Evolutionary conservation across 495 filamentous ascomycete genomes (phyloP).

Genomic region (Tuber umbilicatum): DNA sequence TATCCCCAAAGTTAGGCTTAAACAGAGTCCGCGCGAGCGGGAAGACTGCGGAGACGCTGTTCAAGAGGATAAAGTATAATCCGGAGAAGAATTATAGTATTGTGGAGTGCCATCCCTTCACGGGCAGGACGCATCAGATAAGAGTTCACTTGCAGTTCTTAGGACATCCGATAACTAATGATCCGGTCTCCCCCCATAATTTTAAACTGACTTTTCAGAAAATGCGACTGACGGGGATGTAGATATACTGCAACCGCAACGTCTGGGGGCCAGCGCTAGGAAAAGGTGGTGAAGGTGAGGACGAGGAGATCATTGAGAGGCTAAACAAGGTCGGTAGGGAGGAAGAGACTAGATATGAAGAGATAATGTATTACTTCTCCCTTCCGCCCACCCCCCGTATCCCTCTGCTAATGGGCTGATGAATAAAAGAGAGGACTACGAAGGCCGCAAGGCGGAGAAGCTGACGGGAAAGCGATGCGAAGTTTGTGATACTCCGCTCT

Average conservation of each 20-base stretch:
- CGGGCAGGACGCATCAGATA: slow-evolving; percentile 90
- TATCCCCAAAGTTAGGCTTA: slow-evolving; percentile 89
- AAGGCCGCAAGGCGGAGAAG: slow-evolving; percentile 80
- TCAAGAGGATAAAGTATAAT: slow-evolving; percentile 73
- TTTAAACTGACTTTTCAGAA: neutral
- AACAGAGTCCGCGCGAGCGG: slow-evolving; percentile 90
- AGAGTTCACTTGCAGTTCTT: slow-evolving; percentile 91
- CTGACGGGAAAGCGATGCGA: slow-evolving; percentile 78
- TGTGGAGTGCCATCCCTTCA: slow-evolving; percentile 86
- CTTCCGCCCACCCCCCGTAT: no score
- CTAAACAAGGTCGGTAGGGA: slow-evolving; percentile 88
- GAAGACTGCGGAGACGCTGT: slow-evolving; percentile 81
- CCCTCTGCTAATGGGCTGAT: neutral
- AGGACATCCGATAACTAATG: slow-evolving; percentile 90
- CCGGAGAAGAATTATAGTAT: slow-evolving; percentile 63
- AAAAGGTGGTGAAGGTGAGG: slow-evolving; percentile 59
- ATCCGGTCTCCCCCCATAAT: slow-evolving; percentile 49
- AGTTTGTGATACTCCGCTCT: slow-evolving; percentile 77
- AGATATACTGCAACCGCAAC: slow-evolving; percentile 83
- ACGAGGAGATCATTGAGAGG: slow-evolving; percentile 81
- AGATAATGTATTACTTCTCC: slow-evolving; percentile 59
- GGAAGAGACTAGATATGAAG: slow-evolving; percentile 83
- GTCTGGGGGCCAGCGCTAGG: slow-evolving; percentile 82
- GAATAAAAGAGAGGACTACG: slow-evolving; percentile 51
- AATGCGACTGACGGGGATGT: neutral